Percentiles rank a stretch among this genome's conserved stretches.
These are phyloP conservation scores for Kodamaea arcana DNA, from an alignment of 1,139 yeast species.

Conservation along the genomic window DNA sequence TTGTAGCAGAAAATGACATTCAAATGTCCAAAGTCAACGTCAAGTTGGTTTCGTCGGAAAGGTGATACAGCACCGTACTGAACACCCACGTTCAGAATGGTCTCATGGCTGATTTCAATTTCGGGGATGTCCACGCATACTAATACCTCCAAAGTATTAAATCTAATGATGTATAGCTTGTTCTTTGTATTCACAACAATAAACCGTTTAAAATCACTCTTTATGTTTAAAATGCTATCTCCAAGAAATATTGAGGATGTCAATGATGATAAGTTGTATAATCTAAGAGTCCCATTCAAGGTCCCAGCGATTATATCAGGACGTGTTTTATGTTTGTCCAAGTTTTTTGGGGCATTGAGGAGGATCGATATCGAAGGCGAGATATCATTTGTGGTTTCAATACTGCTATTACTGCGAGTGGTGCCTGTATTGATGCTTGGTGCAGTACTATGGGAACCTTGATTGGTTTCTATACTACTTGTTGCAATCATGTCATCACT, in stretches of 20 bases:
- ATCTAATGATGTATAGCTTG: constrained; percentile 21
- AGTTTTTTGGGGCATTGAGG: constrained; percentile 15
- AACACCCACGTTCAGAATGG: constrained; percentile 5
- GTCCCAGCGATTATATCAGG: constrained; percentile 29
- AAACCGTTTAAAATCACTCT: constrained; percentile 28
- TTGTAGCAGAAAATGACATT: constrained; percentile 31
- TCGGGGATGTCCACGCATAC: constrained; percentile 13
- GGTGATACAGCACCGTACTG: constrained; percentile 9
- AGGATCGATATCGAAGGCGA: constrained; percentile 18
- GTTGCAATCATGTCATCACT: too few species aligned
- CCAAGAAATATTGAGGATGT: constrained; percentile 13
- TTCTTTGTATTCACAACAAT: constrained; percentile 22
- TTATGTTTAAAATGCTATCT: constrained; percentile 21
- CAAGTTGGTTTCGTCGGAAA: constrained; percentile 15
- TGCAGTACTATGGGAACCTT: too few species aligned
- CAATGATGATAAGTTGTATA: constrained; percentile 29
- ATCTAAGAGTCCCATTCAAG: constrained; percentile 19
- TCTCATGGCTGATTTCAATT: constrained; percentile 8
- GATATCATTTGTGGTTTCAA: background rate
- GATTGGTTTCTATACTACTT: too few species aligned
- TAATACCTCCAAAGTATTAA: constrained; percentile 12
- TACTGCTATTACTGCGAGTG: too few species aligned
- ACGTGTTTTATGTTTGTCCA: constrained; percentile 23
- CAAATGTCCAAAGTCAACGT: constrained; percentile 54
- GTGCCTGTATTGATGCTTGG: too few species aligned